A percentile compares a stretch with the other conserved stretches of the same genome.
Evolutionary conservation across 257 asterid genomes (phyloP).

Genomic region (Dorcoceras hygrometricum): DNA sequence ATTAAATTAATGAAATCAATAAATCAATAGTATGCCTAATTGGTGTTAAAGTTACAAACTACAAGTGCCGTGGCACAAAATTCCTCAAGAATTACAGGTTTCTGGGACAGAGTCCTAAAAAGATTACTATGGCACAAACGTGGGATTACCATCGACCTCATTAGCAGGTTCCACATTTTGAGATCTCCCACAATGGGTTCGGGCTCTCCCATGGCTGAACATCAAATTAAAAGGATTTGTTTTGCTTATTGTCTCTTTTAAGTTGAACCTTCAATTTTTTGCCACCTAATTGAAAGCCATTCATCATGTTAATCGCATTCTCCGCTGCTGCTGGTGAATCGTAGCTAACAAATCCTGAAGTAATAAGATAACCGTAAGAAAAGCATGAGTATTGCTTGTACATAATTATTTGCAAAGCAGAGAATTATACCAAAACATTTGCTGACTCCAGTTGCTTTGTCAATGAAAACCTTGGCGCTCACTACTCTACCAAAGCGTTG

Average conservation of each 20-base stretch:
- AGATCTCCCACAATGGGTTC: background rate
- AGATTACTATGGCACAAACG: background rate
- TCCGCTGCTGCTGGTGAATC: slow-evolving; percentile 88
- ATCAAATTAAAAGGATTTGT: background rate
- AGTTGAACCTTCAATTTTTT: slow-evolving; percentile 96
- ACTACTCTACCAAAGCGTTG: slow-evolving; percentile 78
- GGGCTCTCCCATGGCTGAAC: background rate
- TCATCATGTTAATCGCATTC: slow-evolving; percentile 74
- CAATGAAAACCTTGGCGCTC: slow-evolving; percentile 91
- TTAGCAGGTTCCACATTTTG: background rate
- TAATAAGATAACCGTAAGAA: background rate
- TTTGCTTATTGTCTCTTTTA: slow-evolving; percentile 49
- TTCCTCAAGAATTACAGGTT: background rate
- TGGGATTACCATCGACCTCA: background rate
- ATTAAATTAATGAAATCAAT: no score
- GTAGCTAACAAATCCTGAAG: slow-evolving; percentile 89
- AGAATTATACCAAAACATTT: slow-evolving; percentile 79
- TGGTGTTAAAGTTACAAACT: background rate
- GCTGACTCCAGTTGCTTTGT: slow-evolving; percentile 88
- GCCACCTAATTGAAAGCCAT: slow-evolving; percentile 84
- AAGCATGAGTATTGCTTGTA: background rate
- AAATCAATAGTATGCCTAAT: background rate
- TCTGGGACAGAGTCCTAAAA: background rate
- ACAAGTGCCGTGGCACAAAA: background rate
- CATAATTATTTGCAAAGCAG: slow-evolving; percentile 3